Evolutionary conservation across 2,329 filamentous ascomycete species (phyloP), one percentile per base, ranked within the genome.

Genomic region (Teratosphaeriaceae sp.): DNA sequence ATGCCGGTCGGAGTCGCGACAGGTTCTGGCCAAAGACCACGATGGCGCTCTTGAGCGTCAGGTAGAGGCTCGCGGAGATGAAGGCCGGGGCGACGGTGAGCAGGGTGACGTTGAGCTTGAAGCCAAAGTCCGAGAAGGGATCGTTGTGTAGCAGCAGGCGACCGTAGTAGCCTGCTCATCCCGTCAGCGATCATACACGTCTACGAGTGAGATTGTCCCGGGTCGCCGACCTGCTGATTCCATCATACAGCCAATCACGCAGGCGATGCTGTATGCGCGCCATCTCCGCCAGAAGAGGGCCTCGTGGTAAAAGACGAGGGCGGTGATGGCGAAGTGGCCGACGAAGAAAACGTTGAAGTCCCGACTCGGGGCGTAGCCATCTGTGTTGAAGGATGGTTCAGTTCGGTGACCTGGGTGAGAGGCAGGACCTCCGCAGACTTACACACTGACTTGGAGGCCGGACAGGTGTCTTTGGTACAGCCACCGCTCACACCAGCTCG

Each of bases 21-120:
- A 59, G 53, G 38, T 33, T 39, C 2, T 52, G n/a, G 19, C 66
- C 66, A 35, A 68, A 70, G 49, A 63, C 65, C 2, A 70, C 46
- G 42, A 68, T 63, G 12, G 5, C 3, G 9, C 9, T 12, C 19
- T 56, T 53, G 13, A 64, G 48, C 2, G 56, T 48, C 24, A 71
- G 62, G 40, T 71, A 73, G 36, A 72, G 68, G 5, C 65, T 65
- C 2, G 69, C 69, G 2, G 68, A 64, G 9, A 69, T 58, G 34
- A 73, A 65, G 2, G 69, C 68, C 0, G 70, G 70, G 0, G 61
- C 66, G 19, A 72, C 61, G 8, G 70, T 64, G 0, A 73, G 59
- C 13, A 62, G 58, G 38, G 70, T 65, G 7, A 72, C 64, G 31
- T 65, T 65, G 18, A 72, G 59, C 41, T 69, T 64, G 48, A 70